phyloP scores from a whole-genome alignment of 768 basidiomycete genomes.

The Phallus indusiatus region DNA sequence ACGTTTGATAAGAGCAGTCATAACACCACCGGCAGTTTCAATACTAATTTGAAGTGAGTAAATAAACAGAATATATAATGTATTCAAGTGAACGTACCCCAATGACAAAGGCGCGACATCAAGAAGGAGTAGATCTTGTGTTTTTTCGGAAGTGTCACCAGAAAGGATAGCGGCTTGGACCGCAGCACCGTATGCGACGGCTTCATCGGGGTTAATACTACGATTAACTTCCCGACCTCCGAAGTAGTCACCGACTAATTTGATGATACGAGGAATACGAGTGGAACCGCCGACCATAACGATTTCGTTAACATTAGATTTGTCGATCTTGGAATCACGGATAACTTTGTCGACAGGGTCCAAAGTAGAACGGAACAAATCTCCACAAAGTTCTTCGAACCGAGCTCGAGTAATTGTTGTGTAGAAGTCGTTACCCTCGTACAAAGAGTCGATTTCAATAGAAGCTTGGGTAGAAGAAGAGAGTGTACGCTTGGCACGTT shows the following conservation, averaged over 20 bases:
- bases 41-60: constrained; percentile 49
- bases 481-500: constrained; percentile 96
- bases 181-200: constrained; percentile 96
- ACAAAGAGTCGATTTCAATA: constrained; percentile 97
- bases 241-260: constrained; percentile 98
- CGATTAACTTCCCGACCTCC: constrained; percentile 98
- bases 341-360: constrained; percentile 98
- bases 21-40: constrained; percentile 98
- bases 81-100: constrained; percentile 25
- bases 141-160: constrained; percentile 97
- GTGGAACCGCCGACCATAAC: constrained; percentile 98
- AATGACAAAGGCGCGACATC: constrained; percentile 86
- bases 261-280: constrained; percentile 94
- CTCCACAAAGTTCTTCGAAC: constrained; percentile 93
- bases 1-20: constrained; percentile 97
- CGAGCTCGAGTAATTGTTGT: constrained; percentile 96
- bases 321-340: constrained; percentile 97
- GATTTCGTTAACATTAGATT: constrained; percentile 90
- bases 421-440: constrained; percentile 97
- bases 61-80: constrained; percentile 33
- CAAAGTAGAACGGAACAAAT: constrained; percentile 88
- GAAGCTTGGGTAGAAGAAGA: constrained; percentile 95
- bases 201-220: constrained; percentile 99
- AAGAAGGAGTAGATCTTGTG: constrained; percentile 89
- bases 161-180: constrained; percentile 98